Base-by-base conservation (phyloP, 2,329 filamentous ascomycete genomes). In the Neonectria coccinea region DNA sequence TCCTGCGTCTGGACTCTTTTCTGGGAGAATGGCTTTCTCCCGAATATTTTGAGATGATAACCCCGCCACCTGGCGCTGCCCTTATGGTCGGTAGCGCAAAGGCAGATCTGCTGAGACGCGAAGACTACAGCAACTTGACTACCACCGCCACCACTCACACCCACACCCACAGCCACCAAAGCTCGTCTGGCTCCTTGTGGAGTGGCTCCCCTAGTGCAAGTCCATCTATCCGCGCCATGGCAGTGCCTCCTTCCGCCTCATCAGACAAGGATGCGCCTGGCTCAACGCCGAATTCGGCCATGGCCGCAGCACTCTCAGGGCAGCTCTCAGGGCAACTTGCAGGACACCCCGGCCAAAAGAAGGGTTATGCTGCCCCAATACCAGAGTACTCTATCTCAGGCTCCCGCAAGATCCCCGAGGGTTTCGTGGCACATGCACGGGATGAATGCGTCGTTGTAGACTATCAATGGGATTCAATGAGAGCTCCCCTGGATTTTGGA, bases 11-110 rank as follows among this genome's bases (percentile, higher is more conserved):
- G 6, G 96, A 99, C 79, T 91, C 94, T 0, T 97, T 97, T 75
- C 85, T 99, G 0, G 95, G 96, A 53, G 96, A 99, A 83, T 99
- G 96, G 96, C 85, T 98, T 31, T 92, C 92, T 2, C 93, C 94
- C 1, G 91, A 94, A 75, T 99, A 99, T 78, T 99, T 95, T 74
- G 94, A 97, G 67, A 86, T 92, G 56, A 97, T 97, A 68, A 95
- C 92, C 0, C 92, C 94, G 3, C 96, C 96, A 11, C 96, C 96
- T 0, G 88, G 89, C 47, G 95, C 93, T 3, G 88, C 91, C 4
- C 87, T 96, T 80, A 97, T 99, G 93, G 84, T 98, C 3, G 92
- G 92, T 27, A 88, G 89, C 44, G 95, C 96, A 31, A 98, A 97
- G 79, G 92, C 92, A 25, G 93, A 97, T 73, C 82, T 99, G 4